phyloP scores from a whole-genome alignment of 2,329 filamentous ascomycete genomes.

The Cordyceps farinosa region DNA sequence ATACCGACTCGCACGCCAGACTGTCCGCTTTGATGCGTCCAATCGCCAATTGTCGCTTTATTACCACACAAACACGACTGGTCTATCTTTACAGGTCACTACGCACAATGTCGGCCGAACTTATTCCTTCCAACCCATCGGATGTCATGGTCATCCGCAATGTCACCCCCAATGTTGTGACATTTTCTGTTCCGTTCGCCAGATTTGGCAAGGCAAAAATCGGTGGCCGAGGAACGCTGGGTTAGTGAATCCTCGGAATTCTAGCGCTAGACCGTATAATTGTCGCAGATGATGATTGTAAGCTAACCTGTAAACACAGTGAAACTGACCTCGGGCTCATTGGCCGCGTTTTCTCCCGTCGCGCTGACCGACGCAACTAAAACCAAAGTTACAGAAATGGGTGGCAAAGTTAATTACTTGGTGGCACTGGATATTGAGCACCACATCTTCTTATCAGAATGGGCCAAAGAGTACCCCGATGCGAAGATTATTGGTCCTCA shows the following conservation, averaged over 20 bases:
- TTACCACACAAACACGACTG: background rate
- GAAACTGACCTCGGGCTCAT: slow-evolving; percentile 68
- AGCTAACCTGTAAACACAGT: slow-evolving; percentile 45
- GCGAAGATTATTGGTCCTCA: slow-evolving; percentile 80
- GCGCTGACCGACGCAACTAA: slow-evolving; percentile 74
- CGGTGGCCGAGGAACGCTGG: slow-evolving; percentile 81
- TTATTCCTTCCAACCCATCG: slow-evolving; percentile 67
- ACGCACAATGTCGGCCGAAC: slow-evolving; percentile 54
- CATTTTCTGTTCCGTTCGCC: slow-evolving; percentile 77
- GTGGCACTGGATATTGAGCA: slow-evolving; percentile 87
- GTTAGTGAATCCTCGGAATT: slow-evolving; percentile 43
- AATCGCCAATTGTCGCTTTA: background rate
- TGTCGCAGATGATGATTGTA: background rate
- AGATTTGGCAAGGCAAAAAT: slow-evolving; percentile 77
- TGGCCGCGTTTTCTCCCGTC: slow-evolving; percentile 90
- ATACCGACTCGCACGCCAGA: background rate
- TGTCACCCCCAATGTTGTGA: slow-evolving; percentile 73
- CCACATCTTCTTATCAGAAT: slow-evolving; percentile 87
- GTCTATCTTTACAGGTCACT: background rate
- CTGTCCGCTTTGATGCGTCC: background rate
- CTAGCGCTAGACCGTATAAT: background rate
- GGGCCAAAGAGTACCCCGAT: slow-evolving; percentile 73
- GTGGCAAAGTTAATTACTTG: slow-evolving; percentile 75
- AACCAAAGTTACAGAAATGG: slow-evolving; percentile 59
- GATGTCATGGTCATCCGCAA: slow-evolving; percentile 89